Percentiles rank a stretch among this genome's conserved stretches.
phyloP scores from a whole-genome alignment of 1,284 basidiomycete genomes.

The Takashimella koratensis region DNA sequence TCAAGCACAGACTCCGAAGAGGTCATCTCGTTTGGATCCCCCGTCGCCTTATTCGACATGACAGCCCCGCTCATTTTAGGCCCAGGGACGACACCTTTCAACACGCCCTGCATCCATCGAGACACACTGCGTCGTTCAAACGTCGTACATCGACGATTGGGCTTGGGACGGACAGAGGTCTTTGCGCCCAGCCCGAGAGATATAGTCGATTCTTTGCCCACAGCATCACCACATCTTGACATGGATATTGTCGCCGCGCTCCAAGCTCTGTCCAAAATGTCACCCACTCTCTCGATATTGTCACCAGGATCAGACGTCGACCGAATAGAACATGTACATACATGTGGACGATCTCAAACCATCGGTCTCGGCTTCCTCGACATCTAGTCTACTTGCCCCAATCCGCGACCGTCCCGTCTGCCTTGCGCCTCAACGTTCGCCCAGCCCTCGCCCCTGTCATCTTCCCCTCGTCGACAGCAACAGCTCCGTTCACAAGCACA shows the following conservation, averaged over 20 bases:
- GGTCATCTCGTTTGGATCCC: neutral
- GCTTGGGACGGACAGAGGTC: neutral
- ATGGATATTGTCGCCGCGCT: neutral
- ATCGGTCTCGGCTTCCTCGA: neutral
- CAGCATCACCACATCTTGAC: neutral
- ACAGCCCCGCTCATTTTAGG: neutral
- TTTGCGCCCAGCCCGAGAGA: neutral
- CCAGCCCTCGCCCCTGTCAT: constrained; percentile 35
- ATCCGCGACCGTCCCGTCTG: constrained; percentile 42
- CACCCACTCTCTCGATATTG: neutral
- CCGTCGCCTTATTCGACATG: neutral
- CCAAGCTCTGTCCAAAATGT: neutral
- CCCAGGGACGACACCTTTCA: neutral
- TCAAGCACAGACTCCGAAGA: neutral
- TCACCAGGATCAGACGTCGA: neutral
- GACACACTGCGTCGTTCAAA: neutral
- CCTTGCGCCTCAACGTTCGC: constrained; percentile 44
- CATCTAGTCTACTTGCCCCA: constrained; percentile 2
- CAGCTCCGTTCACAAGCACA: constrained; percentile 42
- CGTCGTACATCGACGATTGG: neutral
- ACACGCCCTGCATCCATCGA: neutral
- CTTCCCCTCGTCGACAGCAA: constrained; percentile 36
- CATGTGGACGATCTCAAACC: neutral
- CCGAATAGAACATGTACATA: neutral
- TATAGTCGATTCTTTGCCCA: neutral